These are phyloP conservation scores for Corrigiola litoralis DNA, from an alignment of 179 eudicot genomes.

Conservation along the genomic window DNA sequence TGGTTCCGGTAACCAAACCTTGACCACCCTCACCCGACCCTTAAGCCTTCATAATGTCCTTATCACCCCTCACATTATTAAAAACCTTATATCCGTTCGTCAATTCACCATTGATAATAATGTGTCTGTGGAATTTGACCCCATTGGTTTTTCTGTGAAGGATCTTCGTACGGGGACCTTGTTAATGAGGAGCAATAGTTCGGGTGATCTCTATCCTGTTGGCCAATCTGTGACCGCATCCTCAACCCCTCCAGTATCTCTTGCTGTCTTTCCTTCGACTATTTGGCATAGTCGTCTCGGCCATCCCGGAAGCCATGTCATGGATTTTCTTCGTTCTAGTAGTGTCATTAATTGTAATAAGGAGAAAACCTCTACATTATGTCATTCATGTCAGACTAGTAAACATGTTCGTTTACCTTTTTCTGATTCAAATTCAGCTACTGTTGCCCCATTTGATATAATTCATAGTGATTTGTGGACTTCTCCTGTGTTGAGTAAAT, in stretches of 20 bases:
- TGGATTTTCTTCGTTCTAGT: too few relatives aligned
- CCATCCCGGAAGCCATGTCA: too few relatives aligned
- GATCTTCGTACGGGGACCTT: background rate
- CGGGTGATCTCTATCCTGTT: background rate
- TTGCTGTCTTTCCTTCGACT: background rate
- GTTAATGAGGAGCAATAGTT: background rate
- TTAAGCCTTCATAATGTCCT: background rate
- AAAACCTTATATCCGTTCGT: background rate
- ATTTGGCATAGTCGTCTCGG: background rate
- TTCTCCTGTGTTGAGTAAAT: too few relatives aligned
- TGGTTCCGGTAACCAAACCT: too few relatives aligned
- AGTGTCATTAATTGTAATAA: background rate
- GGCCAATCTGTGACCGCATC: background rate
- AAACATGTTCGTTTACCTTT: too few relatives aligned
- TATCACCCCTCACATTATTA: background rate
- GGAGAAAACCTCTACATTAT: too few relatives aligned
- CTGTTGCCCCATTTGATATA: too few relatives aligned
- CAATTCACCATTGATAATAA: too few relatives aligned
- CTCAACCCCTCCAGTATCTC: background rate
- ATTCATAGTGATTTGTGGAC: too few relatives aligned
- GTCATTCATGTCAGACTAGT: too few relatives aligned
- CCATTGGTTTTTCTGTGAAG: background rate
- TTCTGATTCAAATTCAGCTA: too few relatives aligned
- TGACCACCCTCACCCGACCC: background rate
- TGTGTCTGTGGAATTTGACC: background rate